Percentiles rank a stretch among this genome's conserved stretches.
These are phyloP conservation scores for Pelargonium citronellum DNA, from an alignment of 441 rosid species.

Conservation along the genomic window DNA sequence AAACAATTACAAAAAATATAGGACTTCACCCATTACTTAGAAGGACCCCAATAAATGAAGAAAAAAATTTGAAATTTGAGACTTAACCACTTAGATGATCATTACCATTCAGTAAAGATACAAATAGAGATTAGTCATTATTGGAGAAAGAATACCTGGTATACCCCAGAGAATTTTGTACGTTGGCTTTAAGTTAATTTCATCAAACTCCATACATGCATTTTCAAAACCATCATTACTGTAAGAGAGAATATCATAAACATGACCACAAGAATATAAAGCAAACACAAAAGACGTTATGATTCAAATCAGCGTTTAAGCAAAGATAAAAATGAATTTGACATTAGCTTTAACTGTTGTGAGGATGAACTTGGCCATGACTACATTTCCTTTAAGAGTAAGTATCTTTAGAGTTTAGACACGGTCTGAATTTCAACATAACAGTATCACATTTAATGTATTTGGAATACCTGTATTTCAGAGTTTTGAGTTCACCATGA, in stretches of 20 bases:
- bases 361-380: conserved; percentile 2
- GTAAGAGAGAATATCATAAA: conserved; percentile 23
- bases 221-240: conserved; percentile 78
- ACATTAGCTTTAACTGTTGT: not conserved
- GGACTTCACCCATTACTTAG: not conserved
- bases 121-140: conserved; percentile 9
- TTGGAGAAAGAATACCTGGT: conserved; percentile 57
- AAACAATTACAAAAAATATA: not conserved
- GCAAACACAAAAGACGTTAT: conserved; percentile 10
- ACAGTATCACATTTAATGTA: not conserved
- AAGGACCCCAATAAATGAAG: not conserved
- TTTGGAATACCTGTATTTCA: conserved; percentile 69
- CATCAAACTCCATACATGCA: conserved; percentile 98
- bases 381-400: conserved; percentile 12
- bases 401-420: not conserved
- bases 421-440: no score
- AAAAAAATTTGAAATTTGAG: not conserved
- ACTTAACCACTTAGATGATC: conserved; percentile 3
- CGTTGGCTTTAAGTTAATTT: conserved; percentile 77
- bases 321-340: conserved; percentile 4
- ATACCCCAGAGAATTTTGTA: conserved; percentile 86
- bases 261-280: conserved; percentile 18
- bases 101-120: conserved; percentile 7
- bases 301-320: conserved; percentile 6
- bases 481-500: conserved; percentile 85